Conservation (phyloP, 1,139 yeast species). For the Blastobotrys illinoisensis region DNA sequence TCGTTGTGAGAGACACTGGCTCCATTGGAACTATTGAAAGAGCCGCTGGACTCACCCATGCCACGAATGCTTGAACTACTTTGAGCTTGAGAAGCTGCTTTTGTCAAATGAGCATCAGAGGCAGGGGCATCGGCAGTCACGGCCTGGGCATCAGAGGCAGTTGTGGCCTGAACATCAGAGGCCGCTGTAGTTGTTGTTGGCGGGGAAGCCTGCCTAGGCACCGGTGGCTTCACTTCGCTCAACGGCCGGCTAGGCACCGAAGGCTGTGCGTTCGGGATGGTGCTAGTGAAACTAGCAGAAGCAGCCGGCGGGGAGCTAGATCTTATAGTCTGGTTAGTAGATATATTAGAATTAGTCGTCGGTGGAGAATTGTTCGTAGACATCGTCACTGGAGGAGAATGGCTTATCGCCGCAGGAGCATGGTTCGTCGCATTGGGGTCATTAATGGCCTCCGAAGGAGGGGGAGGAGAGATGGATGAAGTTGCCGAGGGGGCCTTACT, state of each 20-base stretch:
- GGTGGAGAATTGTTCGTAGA: background rate
- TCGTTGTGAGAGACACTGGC: too few species aligned
- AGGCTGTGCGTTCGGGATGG: background rate
- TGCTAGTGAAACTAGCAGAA: background rate
- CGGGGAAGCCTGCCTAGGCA: background rate
- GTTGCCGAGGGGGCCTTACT: background rate
- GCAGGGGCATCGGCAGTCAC: too few species aligned
- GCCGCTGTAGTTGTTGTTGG: background rate
- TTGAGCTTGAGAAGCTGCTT: too few species aligned
- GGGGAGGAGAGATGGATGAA: background rate
- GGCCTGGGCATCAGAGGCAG: background rate
- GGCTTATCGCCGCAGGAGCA: background rate
- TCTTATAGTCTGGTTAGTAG: background rate
- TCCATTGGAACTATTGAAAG: background rate
- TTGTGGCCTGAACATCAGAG: background rate
- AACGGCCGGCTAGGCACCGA: background rate
- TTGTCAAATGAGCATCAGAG: too few species aligned
- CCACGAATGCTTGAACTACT: background rate
- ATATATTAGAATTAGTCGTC: background rate
- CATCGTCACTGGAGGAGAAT: background rate
- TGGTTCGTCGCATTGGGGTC: background rate
- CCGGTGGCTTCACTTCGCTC: background rate
- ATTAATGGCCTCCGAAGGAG: background rate
- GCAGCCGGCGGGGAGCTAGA: background rate
- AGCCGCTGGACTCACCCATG: background rate